Conservation (phyloP, 2,329 filamentous ascomycete species). For the Aspergillus calidoustus region DNA sequence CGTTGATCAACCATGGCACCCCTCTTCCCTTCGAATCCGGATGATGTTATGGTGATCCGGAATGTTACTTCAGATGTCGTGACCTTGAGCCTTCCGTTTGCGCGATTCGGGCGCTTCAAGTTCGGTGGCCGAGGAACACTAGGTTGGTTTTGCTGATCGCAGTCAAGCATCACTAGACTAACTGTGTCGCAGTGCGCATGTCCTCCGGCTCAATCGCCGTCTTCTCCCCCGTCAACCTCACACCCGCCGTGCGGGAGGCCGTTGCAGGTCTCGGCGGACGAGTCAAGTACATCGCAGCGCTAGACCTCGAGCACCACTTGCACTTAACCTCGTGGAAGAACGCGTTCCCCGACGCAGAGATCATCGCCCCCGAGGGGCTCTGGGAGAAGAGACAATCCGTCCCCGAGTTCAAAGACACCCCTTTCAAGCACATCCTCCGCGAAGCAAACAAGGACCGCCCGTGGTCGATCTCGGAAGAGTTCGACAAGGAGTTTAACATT, state of each 20-base stretch:
- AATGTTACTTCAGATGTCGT: constrained; percentile 75
- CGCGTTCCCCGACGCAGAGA: constrained; percentile 75
- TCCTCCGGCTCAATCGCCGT: constrained; percentile 78
- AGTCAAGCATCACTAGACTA: too few relatives aligned
- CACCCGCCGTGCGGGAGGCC: constrained; percentile 69
- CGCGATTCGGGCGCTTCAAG: constrained; percentile 76
- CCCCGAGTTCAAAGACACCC: constrained; percentile 58
- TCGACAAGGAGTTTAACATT: constrained; percentile 82
- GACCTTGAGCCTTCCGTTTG: constrained; percentile 71
- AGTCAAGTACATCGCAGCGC: constrained; percentile 82
- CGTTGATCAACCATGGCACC: constrained; percentile 28
- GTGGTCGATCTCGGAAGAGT: constrained; percentile 69
- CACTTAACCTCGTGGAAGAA: constrained; percentile 84
- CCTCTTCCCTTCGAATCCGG: constrained; percentile 72
- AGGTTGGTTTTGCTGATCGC: constrained; percentile 56
- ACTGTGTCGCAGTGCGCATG: constrained; percentile 65
- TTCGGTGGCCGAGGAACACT: constrained; percentile 87
- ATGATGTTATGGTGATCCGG: constrained; percentile 87
- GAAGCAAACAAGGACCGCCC: constrained; percentile 56
- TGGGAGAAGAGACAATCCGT: constrained; percentile 76
- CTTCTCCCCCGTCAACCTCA: constrained; percentile 90
- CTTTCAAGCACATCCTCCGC: constrained; percentile 72
- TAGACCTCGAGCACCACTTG: constrained; percentile 94
- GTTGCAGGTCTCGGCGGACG: constrained; percentile 67
- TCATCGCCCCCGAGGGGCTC: constrained; percentile 83